Conservation (phyloP, 108 stramenopile genomes). For the Epithemia pelagica region DNA sequence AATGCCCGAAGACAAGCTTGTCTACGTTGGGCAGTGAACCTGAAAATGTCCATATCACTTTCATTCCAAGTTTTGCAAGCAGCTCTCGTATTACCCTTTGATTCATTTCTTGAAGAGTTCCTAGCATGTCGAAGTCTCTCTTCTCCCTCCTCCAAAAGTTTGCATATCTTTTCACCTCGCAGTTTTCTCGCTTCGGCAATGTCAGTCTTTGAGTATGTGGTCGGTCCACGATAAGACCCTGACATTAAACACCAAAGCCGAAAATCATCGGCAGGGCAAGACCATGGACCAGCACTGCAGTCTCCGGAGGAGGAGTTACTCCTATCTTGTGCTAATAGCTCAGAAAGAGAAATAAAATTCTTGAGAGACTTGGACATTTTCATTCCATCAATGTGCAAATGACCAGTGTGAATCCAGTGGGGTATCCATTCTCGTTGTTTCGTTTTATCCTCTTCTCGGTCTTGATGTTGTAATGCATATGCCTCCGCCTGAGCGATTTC, state of each 20-base stretch:
- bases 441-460: neutral
- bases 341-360: slow-evolving; percentile 80
- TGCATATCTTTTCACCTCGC: slow-evolving; percentile 6
- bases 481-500: slow-evolving; percentile 96
- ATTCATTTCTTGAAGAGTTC: neutral
- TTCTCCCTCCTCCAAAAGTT: neutral
- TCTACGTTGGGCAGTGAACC: neutral
- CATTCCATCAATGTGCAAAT: slow-evolving; percentile 93
- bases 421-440: slow-evolving; percentile 75
- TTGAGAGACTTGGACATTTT: slow-evolving; percentile 99
- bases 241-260: slow-evolving; percentile 82
- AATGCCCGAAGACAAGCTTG: slow-evolving; percentile 9
- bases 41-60: neutral
- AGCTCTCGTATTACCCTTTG: neutral
- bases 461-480: slow-evolving; percentile 13
- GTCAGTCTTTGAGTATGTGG: slow-evolving; percentile 40
- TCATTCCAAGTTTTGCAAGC: neutral
- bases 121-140: slow-evolving; percentile 14
- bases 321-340: neutral
- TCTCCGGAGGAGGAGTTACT: neutral
- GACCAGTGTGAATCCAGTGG: slow-evolving; percentile 97
- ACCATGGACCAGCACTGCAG: slow-evolving; percentile 19
- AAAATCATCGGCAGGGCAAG: slow-evolving; percentile 75
- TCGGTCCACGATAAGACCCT: slow-evolving; percentile 71
- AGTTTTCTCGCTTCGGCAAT: neutral